Conservation (phyloP, 225 moss, liverwort and hornwort species). For the Thuidium tamariscinum region DNA sequence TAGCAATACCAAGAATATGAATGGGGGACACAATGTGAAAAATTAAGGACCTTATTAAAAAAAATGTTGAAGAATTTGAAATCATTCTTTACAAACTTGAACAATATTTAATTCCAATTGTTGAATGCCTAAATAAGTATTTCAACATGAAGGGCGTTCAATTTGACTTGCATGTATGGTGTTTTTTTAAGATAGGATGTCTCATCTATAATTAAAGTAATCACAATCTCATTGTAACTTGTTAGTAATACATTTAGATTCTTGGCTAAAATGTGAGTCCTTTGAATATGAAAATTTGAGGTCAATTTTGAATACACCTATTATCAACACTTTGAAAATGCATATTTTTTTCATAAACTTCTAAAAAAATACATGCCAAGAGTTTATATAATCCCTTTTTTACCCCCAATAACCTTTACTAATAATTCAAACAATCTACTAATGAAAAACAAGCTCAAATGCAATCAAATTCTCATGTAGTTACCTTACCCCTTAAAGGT, state of each 20-base stretch:
- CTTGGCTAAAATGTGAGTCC: background rate
- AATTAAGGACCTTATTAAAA: background rate
- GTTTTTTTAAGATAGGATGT: background rate
- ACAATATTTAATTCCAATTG: background rate
- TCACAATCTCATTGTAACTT: fast-evolving
- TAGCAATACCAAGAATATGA: no score
- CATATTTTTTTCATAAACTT: background rate
- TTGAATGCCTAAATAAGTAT: fast-evolving
- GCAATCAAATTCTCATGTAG: fast-evolving
- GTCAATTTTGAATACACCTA: fast-evolving
- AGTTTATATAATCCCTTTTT: fast-evolving
- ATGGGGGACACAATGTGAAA: no score
- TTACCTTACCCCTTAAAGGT: background rate
- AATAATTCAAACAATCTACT: background rate
- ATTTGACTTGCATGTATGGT: fast-evolving
- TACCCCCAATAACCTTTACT: fast-evolving
- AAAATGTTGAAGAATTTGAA: background rate
- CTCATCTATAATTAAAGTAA: background rate
- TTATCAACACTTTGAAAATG: background rate
- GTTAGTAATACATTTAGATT: background rate
- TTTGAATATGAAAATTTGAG: no score
- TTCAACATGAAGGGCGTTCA: fast-evolving
- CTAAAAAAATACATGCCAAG: background rate
- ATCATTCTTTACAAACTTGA: background rate
- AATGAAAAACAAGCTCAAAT: background rate